Percentiles rank a stretch among this genome's conserved stretches.
Evolutionary conservation across 768 basidiomycete species (phyloP).

Genomic region (Kwoniella newhampshirensis): DNA sequence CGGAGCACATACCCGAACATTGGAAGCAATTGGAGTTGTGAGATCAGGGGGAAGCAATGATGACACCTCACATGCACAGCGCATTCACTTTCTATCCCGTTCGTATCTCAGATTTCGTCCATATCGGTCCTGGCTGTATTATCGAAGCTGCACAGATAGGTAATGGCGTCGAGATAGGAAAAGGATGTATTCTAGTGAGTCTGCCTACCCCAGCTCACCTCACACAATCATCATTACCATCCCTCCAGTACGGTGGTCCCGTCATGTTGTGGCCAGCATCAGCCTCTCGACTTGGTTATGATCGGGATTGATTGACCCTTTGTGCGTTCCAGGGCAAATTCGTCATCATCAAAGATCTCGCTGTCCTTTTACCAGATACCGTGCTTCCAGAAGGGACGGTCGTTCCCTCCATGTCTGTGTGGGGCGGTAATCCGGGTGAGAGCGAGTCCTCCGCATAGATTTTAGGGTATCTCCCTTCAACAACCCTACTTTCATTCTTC

Average conservation of each 20-base stretch:
- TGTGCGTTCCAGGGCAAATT: constrained; percentile 76
- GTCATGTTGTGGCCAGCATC: background rate
- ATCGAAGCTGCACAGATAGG: constrained; percentile 95
- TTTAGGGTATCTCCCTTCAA: no score
- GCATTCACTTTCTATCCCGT: constrained; percentile 86
- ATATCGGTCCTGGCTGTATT: constrained; percentile 82
- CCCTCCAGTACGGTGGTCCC: background rate
- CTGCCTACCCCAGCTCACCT: background rate
- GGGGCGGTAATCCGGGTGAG: constrained; percentile 84
- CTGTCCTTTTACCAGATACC: constrained; percentile 81
- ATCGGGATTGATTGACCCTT: no score
- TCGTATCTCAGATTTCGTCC: constrained; percentile 93
- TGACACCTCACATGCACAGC: no score
- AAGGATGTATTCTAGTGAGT: constrained; percentile 88
- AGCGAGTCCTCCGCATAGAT: no score
- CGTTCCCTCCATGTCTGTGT: constrained; percentile 80
- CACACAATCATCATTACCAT: background rate
- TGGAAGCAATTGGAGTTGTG: no score
- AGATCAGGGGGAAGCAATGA: no score
- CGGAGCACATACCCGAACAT: no score
- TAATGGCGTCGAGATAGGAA: constrained; percentile 89
- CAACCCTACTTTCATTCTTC: no score
- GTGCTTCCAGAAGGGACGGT: constrained; percentile 89
- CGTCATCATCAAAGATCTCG: constrained; percentile 93
- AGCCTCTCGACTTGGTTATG: no score